Evolutionary conservation across 345 rosid genomes (phyloP).

Genomic region (Psidium guajava): DNA sequence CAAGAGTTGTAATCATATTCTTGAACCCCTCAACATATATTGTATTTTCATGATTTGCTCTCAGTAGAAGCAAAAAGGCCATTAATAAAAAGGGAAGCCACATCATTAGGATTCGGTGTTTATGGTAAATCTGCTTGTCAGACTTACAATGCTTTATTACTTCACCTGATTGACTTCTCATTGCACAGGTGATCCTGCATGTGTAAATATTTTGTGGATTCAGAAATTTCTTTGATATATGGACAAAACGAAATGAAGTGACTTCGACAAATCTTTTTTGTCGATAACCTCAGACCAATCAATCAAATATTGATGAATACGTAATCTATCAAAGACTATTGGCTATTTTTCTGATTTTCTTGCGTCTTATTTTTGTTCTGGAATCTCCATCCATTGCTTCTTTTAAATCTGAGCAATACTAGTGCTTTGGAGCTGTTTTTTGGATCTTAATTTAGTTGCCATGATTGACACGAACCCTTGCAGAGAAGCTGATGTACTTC

Average conservation of each 20-base stretch:
- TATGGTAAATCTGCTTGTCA: background rate
- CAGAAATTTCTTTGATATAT: background rate
- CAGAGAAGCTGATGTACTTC: slow-evolving; percentile 87
- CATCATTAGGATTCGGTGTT: background rate
- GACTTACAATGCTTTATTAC: background rate
- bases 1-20: background rate
- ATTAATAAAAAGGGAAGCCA: background rate
- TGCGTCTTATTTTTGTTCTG: background rate
- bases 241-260: too few species aligned
- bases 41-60: background rate
- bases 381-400: background rate
- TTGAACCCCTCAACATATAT: background rate
- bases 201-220: background rate
- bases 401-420: background rate
- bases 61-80: background rate
- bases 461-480: slow-evolving; percentile 8
- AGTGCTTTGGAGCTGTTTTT: background rate
- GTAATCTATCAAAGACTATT: too few species aligned
- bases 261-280: too few species aligned
- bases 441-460: background rate
- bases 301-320: too few species aligned
- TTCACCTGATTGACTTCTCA: background rate
- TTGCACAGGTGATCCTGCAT: background rate
- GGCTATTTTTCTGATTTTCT: background rate
- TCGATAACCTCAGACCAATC: too few species aligned